Evolutionary conservation across 1,284 basidiomycete species (phyloP).

Genomic region (Blastosporella zonata): DNA sequence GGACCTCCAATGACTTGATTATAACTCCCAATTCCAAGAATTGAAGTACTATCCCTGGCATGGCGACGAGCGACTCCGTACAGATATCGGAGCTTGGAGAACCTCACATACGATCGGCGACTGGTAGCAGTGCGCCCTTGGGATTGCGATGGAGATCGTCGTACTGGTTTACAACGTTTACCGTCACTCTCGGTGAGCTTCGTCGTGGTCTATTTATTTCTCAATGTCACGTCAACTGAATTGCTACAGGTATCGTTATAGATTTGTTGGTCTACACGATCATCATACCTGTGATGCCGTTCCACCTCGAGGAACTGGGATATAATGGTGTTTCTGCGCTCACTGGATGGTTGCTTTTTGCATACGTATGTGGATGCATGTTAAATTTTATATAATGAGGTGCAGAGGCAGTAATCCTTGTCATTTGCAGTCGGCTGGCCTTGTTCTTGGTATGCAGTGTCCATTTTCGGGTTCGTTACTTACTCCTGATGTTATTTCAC

Average conservation of each 20-base stretch:
- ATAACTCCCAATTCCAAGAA: too few species aligned
- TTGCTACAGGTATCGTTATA: constrained; percentile 50
- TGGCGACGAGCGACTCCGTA: not conserved
- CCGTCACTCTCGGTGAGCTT: constrained; percentile 35
- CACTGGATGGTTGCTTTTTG: constrained; percentile 69
- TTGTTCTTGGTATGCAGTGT: constrained; percentile 45
- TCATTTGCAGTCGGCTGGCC: constrained; percentile 40
- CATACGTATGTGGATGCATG: constrained; percentile 41
- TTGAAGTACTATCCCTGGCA: not conserved
- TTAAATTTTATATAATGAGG: not conserved
- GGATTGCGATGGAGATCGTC: constrained; percentile 55
- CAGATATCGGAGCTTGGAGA: not conserved
- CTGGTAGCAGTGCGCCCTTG: constrained; percentile 23
- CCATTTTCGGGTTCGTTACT: not conserved
- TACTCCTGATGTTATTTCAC: not conserved
- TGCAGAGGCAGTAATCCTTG: not conserved
- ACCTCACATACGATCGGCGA: not conserved
- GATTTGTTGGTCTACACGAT: constrained; percentile 69
- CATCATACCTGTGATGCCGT: constrained; percentile 75
- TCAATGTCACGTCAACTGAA: not conserved
- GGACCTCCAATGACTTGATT: too few species aligned
- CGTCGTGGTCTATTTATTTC: not conserved
- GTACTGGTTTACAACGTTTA: constrained; percentile 47
- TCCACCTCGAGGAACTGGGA: constrained; percentile 57
- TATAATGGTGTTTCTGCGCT: constrained; percentile 53